These are phyloP conservation scores for Skeletonema menzelii DNA, from an alignment of 108 stramenopile genomes.

Conservation along the genomic window DNA sequence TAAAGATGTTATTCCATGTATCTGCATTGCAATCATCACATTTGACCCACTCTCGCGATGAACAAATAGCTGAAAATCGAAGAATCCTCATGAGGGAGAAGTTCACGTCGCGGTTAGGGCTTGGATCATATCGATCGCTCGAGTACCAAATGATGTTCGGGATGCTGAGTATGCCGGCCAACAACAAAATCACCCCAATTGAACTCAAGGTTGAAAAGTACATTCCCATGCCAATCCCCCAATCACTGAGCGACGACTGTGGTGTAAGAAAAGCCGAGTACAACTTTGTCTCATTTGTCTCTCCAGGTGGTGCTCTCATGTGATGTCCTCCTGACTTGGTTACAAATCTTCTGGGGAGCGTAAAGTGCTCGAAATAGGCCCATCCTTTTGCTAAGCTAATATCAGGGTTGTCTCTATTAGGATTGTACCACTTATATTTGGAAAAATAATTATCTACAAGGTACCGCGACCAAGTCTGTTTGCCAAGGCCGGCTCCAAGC, in stretches of 20 bases:
- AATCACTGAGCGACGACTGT: slow-evolving; percentile 53
- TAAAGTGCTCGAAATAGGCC: slow-evolving; percentile 75
- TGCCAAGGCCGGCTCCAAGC: slow-evolving; percentile 6
- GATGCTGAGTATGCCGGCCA: slow-evolving; percentile 31
- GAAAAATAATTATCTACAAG: slow-evolving; percentile 52
- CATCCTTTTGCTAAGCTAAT: slow-evolving; percentile 56
- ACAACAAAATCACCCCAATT: slow-evolving; percentile 7
- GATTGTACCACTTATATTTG: slow-evolving; percentile 64
- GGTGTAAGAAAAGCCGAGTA: slow-evolving; percentile 50
- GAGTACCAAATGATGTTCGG: slow-evolving; percentile 38
- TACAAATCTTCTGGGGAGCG: slow-evolving; percentile 59
- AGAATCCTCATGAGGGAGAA: slow-evolving; percentile 22
- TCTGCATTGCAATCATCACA: slow-evolving; percentile 38
- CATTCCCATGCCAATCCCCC: slow-evolving; percentile 61
- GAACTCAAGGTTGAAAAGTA: slow-evolving; percentile 61
- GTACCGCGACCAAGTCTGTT: slow-evolving; percentile 57
- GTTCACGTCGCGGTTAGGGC: not conserved
- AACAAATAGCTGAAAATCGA: slow-evolving; percentile 51
- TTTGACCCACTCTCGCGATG: slow-evolving; percentile 63
- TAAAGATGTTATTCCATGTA: slow-evolving; percentile 16
- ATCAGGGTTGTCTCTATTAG: slow-evolving; percentile 39
- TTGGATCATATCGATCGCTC: slow-evolving; percentile 25
- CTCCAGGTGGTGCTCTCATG: slow-evolving; percentile 65
- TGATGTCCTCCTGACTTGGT: slow-evolving; percentile 20
- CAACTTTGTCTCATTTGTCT: slow-evolving; percentile 52